A percentile compares a stretch with the other conserved stretches of the same genome.
Conservation (phyloP, 2,329 filamentous ascomycete genomes). For the Drechslera avenae region DNA sequence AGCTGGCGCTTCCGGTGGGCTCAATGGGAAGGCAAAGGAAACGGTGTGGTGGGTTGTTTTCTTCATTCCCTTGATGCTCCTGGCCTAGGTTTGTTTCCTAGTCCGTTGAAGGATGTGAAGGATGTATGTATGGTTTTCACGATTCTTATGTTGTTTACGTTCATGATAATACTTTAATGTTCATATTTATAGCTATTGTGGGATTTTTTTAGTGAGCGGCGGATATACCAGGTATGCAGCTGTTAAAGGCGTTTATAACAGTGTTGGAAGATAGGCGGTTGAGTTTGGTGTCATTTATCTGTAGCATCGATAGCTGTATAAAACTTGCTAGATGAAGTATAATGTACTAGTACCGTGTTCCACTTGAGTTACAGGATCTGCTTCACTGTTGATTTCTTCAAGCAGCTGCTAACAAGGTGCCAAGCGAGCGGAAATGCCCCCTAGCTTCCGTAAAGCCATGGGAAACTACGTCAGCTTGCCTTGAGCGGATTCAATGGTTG, state of each 20-base stretch:
- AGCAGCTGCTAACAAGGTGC: no score
- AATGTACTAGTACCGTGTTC: no score
- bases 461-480: not conserved
- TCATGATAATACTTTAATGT: not conserved
- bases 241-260: not conserved
- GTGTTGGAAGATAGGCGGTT: no score
- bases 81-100: not conserved
- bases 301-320: no score
- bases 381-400: no score
- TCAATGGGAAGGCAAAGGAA: slow-evolving; percentile 23
- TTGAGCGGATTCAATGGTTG: not conserved
- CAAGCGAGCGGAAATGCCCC: slow-evolving; percentile 6
- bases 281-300: no score
- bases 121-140: not conserved
- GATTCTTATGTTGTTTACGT: slow-evolving; percentile 15
- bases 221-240: slow-evolving; percentile 10
- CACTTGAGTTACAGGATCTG: not conserved
- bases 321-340: no score
- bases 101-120: not conserved
- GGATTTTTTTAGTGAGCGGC: not conserved
- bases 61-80: slow-evolving; percentile 23
- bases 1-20: slow-evolving; percentile 14
- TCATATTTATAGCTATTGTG: not conserved
- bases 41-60: slow-evolving; percentile 42
- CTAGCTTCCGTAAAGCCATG: slow-evolving; percentile 7